phyloP scores from a whole-genome alignment of 305 asterid species.

The Fraxinus platypoda region DNA sequence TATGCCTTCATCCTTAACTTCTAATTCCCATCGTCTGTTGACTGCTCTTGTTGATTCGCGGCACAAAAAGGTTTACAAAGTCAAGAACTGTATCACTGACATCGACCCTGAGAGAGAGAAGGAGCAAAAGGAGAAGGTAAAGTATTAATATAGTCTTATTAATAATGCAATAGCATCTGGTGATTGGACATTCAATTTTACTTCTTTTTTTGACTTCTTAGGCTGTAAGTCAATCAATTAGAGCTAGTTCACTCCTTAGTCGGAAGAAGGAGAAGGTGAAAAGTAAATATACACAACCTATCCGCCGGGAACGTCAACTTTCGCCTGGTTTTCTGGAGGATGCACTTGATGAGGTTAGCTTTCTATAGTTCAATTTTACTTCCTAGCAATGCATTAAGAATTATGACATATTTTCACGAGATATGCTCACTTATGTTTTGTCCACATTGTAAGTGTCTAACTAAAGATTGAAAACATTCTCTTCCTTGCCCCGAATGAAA shows the following conservation, averaged over 20 bases:
- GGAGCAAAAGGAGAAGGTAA: conserved; percentile 90
- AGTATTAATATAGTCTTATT: not conserved
- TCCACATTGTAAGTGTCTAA: not conserved
- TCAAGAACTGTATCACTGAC: conserved; percentile 92
- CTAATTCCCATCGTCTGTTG: conserved; percentile 86
- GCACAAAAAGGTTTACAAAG: conserved; percentile 85
- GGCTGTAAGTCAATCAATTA: conserved; percentile 89
- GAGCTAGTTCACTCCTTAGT: conserved; percentile 67
- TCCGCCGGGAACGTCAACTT: conserved; percentile 68
- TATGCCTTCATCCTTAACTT: conserved; percentile 93
- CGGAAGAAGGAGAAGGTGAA: conserved; percentile 57
- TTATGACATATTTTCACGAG: not conserved
- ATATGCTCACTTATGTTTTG: not conserved
- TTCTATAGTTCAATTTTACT: not conserved
- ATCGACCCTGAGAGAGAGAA: conserved; percentile 98
- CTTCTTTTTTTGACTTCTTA: conserved; percentile 26
- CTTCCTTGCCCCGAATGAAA: not conserved
- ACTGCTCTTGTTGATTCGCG: conserved; percentile 98
- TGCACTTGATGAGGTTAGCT: conserved; percentile 81
- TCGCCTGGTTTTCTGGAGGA: conserved; percentile 98
- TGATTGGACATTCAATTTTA: conserved; percentile 21
- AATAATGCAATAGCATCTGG: conserved; percentile 17
- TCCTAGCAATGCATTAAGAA: not conserved
- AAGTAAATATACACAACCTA: conserved; percentile 49
- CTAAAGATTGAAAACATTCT: not conserved